Base-by-base conservation (phyloP, 2,329 filamentous ascomycete genomes). In the Akanthomyces uredinophilus region DNA sequence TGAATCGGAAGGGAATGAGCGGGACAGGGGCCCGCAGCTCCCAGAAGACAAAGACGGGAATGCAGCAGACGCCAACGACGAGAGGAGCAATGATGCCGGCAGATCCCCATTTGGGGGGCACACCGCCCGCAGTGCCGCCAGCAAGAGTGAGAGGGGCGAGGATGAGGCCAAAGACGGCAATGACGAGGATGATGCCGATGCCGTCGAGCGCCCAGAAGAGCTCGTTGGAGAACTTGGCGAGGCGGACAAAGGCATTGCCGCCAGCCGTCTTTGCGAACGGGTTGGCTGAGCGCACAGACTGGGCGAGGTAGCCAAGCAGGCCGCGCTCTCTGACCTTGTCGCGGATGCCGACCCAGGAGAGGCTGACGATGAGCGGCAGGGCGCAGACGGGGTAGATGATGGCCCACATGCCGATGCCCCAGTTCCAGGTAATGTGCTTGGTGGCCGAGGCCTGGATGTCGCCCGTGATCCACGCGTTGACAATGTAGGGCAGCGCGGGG, bases 381-480 rank as follows among this genome's bases (percentile, higher is more conserved):
- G 82, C 74, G 69, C 81, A 84, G 24, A 83, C 78, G 3, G 85
- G 80, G 70, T 84, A 87, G 64, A 87, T 86, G 70, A 88, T 84
- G 64, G 76, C 78, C 77, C 82, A 88, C 84, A 88, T 87, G 66
- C 84, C 85, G 37, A 86, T 79, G 37, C 85, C 86, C 85, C 85
- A 87, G 63, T 78, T 73, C 86, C 86, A 88, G 8, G 73, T 78
- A 0, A 81, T 83, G 16, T 64, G 66, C 0, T 62, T 67, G 1
- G 87, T 71, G 1, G 87, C 82, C 0, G 79, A 74, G 4, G 68
- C 63, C 4, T 82, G 77, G 49, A 88, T 73, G 66, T 87, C 77
- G 29, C 86, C 86, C 65, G 81, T 83, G 4, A 87, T 79, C 86
- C 86, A 88, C 1, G 86, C 85, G 72, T 87, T 87, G 72, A 86